Conservation (phyloP, 2,329 filamentous ascomycete species). For the Emmonsiellopsis sp. region DNA sequence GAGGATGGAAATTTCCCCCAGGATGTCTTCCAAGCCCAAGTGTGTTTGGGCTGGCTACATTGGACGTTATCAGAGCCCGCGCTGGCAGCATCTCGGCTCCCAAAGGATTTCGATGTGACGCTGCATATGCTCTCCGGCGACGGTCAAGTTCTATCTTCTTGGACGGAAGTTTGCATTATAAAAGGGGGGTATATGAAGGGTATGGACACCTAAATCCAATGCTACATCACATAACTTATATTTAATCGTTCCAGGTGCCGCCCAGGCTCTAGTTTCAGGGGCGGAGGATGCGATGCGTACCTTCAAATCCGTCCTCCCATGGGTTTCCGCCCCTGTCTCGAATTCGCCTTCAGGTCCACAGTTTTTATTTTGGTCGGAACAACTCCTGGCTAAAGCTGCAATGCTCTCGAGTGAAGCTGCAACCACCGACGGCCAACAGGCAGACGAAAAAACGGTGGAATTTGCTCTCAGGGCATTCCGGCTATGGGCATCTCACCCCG, state of each 20-base stretch:
- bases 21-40: slow-evolving; percentile 64
- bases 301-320: slow-evolving; percentile 58
- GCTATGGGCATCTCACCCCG: slow-evolving; percentile 32
- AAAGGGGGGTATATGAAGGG: slow-evolving; percentile 73
- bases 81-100: slow-evolving; percentile 53
- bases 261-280: slow-evolving; percentile 35
- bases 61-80: slow-evolving; percentile 65
- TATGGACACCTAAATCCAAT: slow-evolving; percentile 29
- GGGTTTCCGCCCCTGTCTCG: slow-evolving; percentile 39
- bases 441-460: slow-evolving; percentile 21
- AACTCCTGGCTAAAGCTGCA: slow-evolving; percentile 66
- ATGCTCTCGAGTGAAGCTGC: slow-evolving; percentile 54
- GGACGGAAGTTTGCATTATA: slow-evolving; percentile 73
- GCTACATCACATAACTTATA: neutral
- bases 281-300: slow-evolving; percentile 54
- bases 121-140: slow-evolving; percentile 45
- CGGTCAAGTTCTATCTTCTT: slow-evolving; percentile 52
- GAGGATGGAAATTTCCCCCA: slow-evolving; percentile 45
- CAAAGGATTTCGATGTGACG: slow-evolving; percentile 51
- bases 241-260: slow-evolving; percentile 29
- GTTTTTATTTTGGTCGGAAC: slow-evolving; percentile 68
- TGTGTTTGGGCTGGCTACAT: slow-evolving; percentile 78
- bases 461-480: slow-evolving; percentile 42
- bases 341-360: slow-evolving; percentile 48
- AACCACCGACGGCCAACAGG: slow-evolving; percentile 12